Base-by-base conservation (phyloP, 2,329 filamentous ascomycete species). In the Dryadomyces quercus-mongolicae region DNA sequence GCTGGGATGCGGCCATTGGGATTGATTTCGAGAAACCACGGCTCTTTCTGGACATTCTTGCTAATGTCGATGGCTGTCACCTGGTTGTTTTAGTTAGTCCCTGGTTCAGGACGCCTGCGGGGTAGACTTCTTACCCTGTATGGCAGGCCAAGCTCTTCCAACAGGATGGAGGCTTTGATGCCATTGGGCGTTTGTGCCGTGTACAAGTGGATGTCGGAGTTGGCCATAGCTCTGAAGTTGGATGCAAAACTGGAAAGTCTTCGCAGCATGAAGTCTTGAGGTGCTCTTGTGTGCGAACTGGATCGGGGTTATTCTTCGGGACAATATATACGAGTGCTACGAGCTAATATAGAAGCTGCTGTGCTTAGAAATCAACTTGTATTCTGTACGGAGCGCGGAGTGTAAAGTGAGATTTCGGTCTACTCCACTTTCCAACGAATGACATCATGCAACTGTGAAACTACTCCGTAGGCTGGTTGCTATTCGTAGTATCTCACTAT, bases 1-100 rank as follows among this genome's bases (percentile, higher is more conserved):
- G 90, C 90, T 4, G 90, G 91, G 62, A 95, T 95, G 60, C 90
- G 86, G 59, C 90, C 90, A 67, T 95, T 95, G 59, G 90, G 90
- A 70, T 95, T 95, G 71, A 95, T 94, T 52, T 84, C 82, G 31
- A 94, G 78, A 70, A 92, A 96, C 88, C 88, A 94, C 16, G 80
- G 81, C 67, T 92, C 72, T 66, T 70, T 94, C 63, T 94, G 88
- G n/a, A 73, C 77, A 66, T 89, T 86, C 59, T 86, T 86, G 58
- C 67, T 72, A 56, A 94, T 77, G n/a, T 86, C 77, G 62, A 94
- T 82, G 46, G 78, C 74, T 52, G 84, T 78, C 46, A 71, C 66
- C 73, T 75, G 49, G 34, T n/a, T n/a, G 25, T 8, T 31, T 31
- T 31, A 31, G 25, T 31, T 31, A 31, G 25, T 31, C 25, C 4